Percentiles rank a stretch among this genome's conserved stretches.
Evolutionary conservation across 352 stramenopile species (phyloP).

Genomic region (Pythium brassicae): DNA sequence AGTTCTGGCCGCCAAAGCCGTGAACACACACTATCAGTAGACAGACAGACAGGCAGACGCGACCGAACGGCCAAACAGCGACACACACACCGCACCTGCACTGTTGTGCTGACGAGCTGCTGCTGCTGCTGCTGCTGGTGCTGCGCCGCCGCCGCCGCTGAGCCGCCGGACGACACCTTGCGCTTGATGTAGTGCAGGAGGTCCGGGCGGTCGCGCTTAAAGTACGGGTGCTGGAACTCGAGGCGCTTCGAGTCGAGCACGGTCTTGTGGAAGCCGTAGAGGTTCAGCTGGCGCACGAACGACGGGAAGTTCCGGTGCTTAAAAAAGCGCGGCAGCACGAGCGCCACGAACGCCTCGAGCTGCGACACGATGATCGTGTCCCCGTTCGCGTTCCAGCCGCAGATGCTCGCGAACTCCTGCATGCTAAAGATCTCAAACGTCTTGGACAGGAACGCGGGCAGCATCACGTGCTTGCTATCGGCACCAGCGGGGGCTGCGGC

Average conservation of each 20-base stretch:
- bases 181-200: conserved; percentile 87
- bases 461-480: conserved; percentile 78
- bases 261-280: conserved; percentile 93
- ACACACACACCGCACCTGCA: conserved; percentile 37
- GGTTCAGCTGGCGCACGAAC: conserved; percentile 93
- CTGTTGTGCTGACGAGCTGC: conserved; percentile 40
- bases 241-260: conserved; percentile 89
- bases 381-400: conserved; percentile 87
- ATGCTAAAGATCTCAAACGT: conserved; percentile 93
- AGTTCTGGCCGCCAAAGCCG: conserved; percentile 31
- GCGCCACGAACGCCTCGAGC: conserved; percentile 73
- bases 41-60: conserved; percentile 7
- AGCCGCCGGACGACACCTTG: conserved; percentile 67
- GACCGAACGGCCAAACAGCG: too few relatives aligned
- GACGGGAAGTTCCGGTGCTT: conserved; percentile 93
- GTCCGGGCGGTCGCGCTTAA: conserved; percentile 83
- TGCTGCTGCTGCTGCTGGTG: conserved; percentile 36
- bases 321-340: conserved; percentile 88
- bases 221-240: conserved; percentile 93
- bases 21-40: background rate
- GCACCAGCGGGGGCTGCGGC: background rate
- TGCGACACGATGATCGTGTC: conserved; percentile 92
- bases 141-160: conserved; percentile 19
- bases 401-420: conserved; percentile 74
- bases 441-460: conserved; percentile 91